Evolutionary conservation across 441 rosid species (phyloP).

Genomic region (Populus hybrid): DNA sequence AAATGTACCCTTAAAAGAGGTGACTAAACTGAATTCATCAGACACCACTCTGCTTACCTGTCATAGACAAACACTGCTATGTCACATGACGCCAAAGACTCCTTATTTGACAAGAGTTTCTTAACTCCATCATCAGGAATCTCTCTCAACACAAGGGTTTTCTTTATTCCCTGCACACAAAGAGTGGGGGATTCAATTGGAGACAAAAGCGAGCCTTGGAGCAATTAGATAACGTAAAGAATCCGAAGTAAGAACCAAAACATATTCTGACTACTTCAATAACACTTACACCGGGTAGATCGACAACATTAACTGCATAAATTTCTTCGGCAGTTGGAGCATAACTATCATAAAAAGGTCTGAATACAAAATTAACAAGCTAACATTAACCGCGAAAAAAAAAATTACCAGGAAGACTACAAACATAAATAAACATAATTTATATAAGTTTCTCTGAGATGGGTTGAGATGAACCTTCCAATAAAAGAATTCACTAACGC

Average conservation of each 20-base stretch:
- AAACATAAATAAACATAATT: not conserved
- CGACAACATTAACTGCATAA: slow-evolving; percentile 75
- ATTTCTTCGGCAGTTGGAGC: slow-evolving; percentile 48
- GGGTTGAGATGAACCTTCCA: slow-evolving; percentile 52
- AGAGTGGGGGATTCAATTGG: not conserved
- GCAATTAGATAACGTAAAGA: not conserved
- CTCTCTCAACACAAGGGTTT: slow-evolving; percentile 79
- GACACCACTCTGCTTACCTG: slow-evolving; percentile 44
- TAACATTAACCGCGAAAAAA: not conserved
- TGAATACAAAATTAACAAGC: slow-evolving; percentile 27
- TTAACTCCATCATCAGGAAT: slow-evolving; percentile 72
- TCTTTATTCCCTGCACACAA: slow-evolving; percentile 60
- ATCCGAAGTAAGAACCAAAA: not conserved
- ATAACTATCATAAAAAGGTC: slow-evolving; percentile 55
- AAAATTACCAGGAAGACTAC: not conserved
- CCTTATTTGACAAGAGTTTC: slow-evolving; percentile 60
- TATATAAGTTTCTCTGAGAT: not conserved
- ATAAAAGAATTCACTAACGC: slow-evolving; percentile 61
- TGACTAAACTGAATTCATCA: not conserved
- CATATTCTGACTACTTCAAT: not conserved
- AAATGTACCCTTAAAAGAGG: not conserved
- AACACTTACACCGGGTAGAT: slow-evolving; percentile 59
- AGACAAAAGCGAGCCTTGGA: not conserved
- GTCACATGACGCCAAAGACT: slow-evolving; percentile 81
- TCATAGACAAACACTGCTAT: slow-evolving; percentile 83